These are phyloP conservation scores for Juglanconis juglandina DNA, from an alignment of 2,329 filamentous ascomycete species.

Conservation along the genomic window DNA sequence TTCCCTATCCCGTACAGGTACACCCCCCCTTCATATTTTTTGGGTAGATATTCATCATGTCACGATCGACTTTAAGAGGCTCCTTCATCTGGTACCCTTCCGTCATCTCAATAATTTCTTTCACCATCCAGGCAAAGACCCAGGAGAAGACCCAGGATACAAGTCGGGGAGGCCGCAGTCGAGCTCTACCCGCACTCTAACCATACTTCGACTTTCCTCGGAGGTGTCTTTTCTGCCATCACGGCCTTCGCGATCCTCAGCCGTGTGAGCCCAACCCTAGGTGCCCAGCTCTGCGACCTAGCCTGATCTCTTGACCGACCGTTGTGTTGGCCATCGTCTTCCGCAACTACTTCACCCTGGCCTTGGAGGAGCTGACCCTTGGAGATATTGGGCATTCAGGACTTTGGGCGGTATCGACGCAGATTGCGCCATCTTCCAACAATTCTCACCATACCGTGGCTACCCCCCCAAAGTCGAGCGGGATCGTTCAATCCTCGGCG, in stretches of 20 bases:
- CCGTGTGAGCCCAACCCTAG: background rate
- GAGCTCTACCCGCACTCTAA: background rate
- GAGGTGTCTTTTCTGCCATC: background rate
- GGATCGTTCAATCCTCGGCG: background rate
- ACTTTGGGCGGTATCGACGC: background rate
- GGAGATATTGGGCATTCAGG: background rate
- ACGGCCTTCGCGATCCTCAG: background rate
- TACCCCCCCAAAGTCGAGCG: background rate
- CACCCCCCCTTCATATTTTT: conserved; percentile 14
- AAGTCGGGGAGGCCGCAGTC: conserved; percentile 1
- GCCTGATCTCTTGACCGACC: background rate
- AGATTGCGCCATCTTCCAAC: conserved; percentile 18
- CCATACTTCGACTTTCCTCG: background rate
- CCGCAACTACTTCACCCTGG: background rate
- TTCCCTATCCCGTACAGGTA: background rate
- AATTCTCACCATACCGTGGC: conserved; percentile 13
- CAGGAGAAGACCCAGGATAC: background rate
- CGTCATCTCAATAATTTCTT: conserved; percentile 4
- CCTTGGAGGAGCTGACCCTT: conserved; percentile 1
- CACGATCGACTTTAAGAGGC: conserved; percentile 11
- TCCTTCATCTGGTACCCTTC: conserved; percentile 9
- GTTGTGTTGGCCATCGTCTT: background rate
- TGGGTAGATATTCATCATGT: conserved; percentile 13
- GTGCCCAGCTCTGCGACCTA: background rate
- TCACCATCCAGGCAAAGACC: conserved; percentile 7